Conservation (phyloP, 2,329 filamentous ascomycete species). For the Sporothrix luriei region DNA sequence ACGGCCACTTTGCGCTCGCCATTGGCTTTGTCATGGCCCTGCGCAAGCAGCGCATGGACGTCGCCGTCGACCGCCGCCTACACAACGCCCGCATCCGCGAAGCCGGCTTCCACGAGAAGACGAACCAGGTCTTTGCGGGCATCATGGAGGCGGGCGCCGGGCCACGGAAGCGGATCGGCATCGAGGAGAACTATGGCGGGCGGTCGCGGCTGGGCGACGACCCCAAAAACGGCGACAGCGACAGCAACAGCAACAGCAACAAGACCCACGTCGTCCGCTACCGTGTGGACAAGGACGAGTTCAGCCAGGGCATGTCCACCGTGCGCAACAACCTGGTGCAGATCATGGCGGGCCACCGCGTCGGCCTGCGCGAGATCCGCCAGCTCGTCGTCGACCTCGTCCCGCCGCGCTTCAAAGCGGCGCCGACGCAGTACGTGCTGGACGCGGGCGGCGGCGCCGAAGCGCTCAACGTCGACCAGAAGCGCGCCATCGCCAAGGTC, state of each 20-base stretch:
- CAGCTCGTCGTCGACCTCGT: constrained; percentile 77
- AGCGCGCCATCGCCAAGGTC: constrained; percentile 84
- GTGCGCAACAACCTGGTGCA: constrained; percentile 92
- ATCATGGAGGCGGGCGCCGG: constrained; percentile 71
- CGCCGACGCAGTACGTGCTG: constrained; percentile 65
- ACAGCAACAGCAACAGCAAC: not conserved
- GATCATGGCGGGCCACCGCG: constrained; percentile 79
- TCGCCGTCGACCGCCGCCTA: constrained; percentile 85
- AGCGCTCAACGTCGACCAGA: constrained; percentile 84
- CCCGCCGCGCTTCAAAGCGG: constrained; percentile 71
- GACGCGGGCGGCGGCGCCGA: constrained; percentile 53
- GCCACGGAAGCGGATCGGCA: not conserved
- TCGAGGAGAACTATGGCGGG: constrained; percentile 20
- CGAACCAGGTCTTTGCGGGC: constrained; percentile 84
- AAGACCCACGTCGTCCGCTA: constrained; percentile 64
- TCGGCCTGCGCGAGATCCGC: constrained; percentile 71
- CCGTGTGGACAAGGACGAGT: constrained; percentile 94
- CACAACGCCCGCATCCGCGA: constrained; percentile 81
- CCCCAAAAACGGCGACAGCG: no score
- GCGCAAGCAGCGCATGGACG: constrained; percentile 73
- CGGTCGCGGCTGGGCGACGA: not conserved
- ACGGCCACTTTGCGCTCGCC: constrained; percentile 91
- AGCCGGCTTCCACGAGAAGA: constrained; percentile 71
- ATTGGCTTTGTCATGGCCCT: constrained; percentile 87
- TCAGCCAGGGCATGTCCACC: constrained; percentile 95